Evolutionary conservation across 1,139 yeast species (phyloP).

Genomic region (Keqinozyma sinolaborantium): DNA sequence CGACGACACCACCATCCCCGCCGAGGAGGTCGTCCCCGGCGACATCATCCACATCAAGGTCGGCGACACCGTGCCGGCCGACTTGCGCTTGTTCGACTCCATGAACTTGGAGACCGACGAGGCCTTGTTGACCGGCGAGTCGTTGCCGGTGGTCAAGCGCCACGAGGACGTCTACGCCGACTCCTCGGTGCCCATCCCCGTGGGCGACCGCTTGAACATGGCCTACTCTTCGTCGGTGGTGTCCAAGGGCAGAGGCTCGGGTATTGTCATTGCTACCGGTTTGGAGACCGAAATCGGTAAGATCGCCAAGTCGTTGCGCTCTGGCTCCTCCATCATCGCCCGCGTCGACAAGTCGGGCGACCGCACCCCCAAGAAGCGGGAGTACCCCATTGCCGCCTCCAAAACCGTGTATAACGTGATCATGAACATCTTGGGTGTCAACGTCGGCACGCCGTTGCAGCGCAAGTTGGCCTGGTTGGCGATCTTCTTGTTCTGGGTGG

Average conservation of each 20-base stretch:
- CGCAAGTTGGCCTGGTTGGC: slow-evolving; percentile 69
- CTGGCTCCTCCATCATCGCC: slow-evolving; percentile 18
- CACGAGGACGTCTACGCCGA: slow-evolving; percentile 38
- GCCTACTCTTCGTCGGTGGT: slow-evolving; percentile 71
- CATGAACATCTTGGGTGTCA: slow-evolving; percentile 71
- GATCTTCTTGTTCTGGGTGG: slow-evolving; percentile 61
- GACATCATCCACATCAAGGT: slow-evolving; percentile 64
- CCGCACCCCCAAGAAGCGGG: slow-evolving; percentile 30
- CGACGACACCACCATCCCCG: slow-evolving; percentile 53
- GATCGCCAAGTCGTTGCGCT: slow-evolving; percentile 64
- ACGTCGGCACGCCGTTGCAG: slow-evolving; percentile 75
- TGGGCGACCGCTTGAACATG: slow-evolving; percentile 75
- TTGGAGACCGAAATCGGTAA: slow-evolving; percentile 72
- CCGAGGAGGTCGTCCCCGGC: slow-evolving; percentile 75
- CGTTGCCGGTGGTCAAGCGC: slow-evolving; percentile 67
- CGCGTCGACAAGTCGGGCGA: slow-evolving; percentile 24
- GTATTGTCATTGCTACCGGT: slow-evolving; percentile 66
- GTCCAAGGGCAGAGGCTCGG: slow-evolving; percentile 74
- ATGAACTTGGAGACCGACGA: slow-evolving; percentile 79
- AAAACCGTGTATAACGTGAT: slow-evolving; percentile 27
- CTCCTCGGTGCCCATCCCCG: slow-evolving; percentile 44
- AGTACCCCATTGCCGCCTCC: slow-evolving; percentile 38
- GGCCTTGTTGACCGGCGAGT: slow-evolving; percentile 78
- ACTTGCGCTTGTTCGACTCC: slow-evolving; percentile 55
- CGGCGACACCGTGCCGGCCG: slow-evolving; percentile 83